Evolutionary conservation across 768 basidiomycete species (phyloP), one percentile per base, ranked within the genome.

Genomic region (Russula griseocarnosa): DNA sequence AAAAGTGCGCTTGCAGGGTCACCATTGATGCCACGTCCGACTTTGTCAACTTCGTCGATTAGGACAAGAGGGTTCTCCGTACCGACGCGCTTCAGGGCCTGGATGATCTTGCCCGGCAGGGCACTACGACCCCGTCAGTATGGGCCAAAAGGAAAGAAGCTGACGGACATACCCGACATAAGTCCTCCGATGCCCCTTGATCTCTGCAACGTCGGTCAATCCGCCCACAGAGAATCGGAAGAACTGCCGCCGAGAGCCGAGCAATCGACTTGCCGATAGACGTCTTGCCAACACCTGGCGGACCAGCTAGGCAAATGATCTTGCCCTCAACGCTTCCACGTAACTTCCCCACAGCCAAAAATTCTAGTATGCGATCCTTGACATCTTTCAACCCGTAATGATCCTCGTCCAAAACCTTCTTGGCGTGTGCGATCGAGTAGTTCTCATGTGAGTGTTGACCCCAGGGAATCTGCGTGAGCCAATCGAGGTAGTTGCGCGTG

Each of bases 151-250:
- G 51, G 36, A 28, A 36, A 8, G 32, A 3, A 28, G 18, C 44
- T 32, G 18, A 22, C 8, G 11, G 2, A 78, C 86, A 50, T 62
- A 90, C 87, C 90, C 92, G 58, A 95, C 92, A 72, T 97, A 98
- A n/a, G 96, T 99, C 73, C 97, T 79, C 70, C 97, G 78, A 72
- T 99, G 97, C 1, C 97, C 97, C 77, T 98, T 98, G 72, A 99
- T 98, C 81, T 98, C 97, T 60, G 97, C 97, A 0, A 98, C 94
- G 73, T 99, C 97, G 53, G 93, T 93, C 72, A 99, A 75, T 16
- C 97, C 96, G 67, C 97, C 96, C 5, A 98, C 96, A 10, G 90
- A 93, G 77, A 99, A 97, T 54, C 94, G 83, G 84, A 95, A 98
- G 78, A 98, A 98, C 73, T 93, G 87, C 63, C 96, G 77, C 30